Evolutionary conservation across 2,329 filamentous ascomycete genomes (phyloP), one percentile per base, ranked within the genome.

Genomic region (Cladosporium halotolerans): DNA sequence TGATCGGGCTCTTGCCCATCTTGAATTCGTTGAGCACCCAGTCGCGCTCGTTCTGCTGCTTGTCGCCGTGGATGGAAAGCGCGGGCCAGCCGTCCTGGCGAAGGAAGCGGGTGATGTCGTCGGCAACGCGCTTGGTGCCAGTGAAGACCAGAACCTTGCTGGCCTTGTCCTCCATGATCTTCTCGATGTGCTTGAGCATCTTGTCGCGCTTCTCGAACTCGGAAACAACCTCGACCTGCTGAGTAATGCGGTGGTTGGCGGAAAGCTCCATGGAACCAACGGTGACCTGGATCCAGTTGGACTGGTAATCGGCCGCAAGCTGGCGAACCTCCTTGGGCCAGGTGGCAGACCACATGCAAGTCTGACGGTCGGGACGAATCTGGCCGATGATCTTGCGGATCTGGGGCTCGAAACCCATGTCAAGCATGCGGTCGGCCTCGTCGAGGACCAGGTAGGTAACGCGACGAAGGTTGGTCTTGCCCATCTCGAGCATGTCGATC

Each of bases 1-100:
- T 96, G 84, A 99, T 95, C 71, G 93, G 93, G 78, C 90, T 96
- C 81, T 97, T 96, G 77, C 90, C 91, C 62, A 88, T 89, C 85
- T 97, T 99, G 84, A 99, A 99, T 75, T 97, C 92, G 74, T 97
- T 95, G 71, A 99, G 81, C 67, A 97, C 93, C 90, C 93, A 97
- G 74, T 97, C 93, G 79, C 93, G 91, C 79, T 99, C 93, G 75
- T 96, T 96, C 71, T 99, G 93, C 72, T 96, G 91, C 80, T 97
- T 97, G 78, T 97, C 93, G 70, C 93, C 93, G 79, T 99, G 93
- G 65, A 99, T 97, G 58, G 93, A 96, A 63, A 96, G 83, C 51
- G 92, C 92, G 55, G 93, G 93, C 91, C 93, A 99, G 68, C 93
- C 93, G 67, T 96, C 92, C 72, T 96, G 92, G 72, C 92, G 90